Evolutionary conservation across 305 asterid species (phyloP), one percentile per base, ranked within the genome.

Genomic region (Striga hermonthica): DNA sequence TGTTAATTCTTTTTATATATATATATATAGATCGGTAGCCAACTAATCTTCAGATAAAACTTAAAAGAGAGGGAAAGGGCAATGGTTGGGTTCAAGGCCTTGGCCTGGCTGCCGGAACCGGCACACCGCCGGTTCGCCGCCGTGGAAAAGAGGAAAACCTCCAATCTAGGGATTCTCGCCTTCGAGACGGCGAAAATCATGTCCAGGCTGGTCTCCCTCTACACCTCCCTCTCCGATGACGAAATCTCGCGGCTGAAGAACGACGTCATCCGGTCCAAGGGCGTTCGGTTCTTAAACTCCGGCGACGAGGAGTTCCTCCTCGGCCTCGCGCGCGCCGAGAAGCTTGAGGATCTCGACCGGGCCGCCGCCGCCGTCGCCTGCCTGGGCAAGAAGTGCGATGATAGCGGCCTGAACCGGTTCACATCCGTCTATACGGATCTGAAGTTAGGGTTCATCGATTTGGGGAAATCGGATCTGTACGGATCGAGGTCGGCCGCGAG

Each of bases 111-210:
- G 66, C 79, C 73, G 56, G 86, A 77, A 65, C 22, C 68, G 31
- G 11, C 44, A 52, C 61, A 37, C 72, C 76, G 76, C 64, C 73
- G 66, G 3, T 0, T 31, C 9, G 52, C 72, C 66, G 56, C 15
- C 62, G 44, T 38, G 6, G 38, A 0, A 0, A 71, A 68, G 72
- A 72, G 60, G 5, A 53, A 54, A 5, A 55, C 39, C 37, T 49
- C 66, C n/a, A 67, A 61, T 7, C 45, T 90, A 1, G 93, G 91
- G 0, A 90, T 90, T 11, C 83, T 88, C n/a, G 76, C 92, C 1
- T 85, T 90, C 78, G 97, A 90, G 75, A 72, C 95, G 0, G 95
- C 86, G 0, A 86, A 83, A 66, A 78, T 84, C 4, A 87, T 87
- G 92, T 82, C 92, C 6, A 79, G 73, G 12, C 15, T 78, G 2